phyloP scores from a whole-genome alignment of 1,139 yeast genomes.

The Pichia norvegensis region DNA sequence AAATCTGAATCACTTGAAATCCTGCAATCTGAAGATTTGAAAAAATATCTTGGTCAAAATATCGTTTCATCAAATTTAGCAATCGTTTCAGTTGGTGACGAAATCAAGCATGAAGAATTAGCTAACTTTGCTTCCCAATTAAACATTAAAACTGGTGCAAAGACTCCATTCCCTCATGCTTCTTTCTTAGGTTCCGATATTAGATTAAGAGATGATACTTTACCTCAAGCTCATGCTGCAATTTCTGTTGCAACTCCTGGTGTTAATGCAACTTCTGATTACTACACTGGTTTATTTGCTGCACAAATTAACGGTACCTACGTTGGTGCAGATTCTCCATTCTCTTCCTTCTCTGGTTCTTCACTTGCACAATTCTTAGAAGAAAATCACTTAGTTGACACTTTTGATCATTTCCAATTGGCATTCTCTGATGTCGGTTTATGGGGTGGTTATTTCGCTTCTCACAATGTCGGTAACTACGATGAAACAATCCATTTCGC shows the following conservation, averaged over 20 bases:
- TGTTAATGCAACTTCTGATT: slow-evolving; percentile 46
- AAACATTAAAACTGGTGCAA: slow-evolving; percentile 44
- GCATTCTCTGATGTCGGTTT: slow-evolving; percentile 72
- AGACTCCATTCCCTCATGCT: slow-evolving; percentile 47
- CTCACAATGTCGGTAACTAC: slow-evolving; percentile 48
- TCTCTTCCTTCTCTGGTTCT: slow-evolving; percentile 66
- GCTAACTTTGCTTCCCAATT: slow-evolving; percentile 54
- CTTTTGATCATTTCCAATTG: slow-evolving; percentile 60
- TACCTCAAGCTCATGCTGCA: slow-evolving; percentile 71
- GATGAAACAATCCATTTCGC: slow-evolving; percentile 76
- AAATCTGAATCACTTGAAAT: slow-evolving; percentile 53
- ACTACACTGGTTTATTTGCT: slow-evolving; percentile 65
- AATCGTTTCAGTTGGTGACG: slow-evolving; percentile 61
- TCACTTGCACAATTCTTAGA: slow-evolving; percentile 70
- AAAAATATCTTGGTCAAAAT: slow-evolving; percentile 47
- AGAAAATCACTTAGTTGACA: slow-evolving; percentile 67
- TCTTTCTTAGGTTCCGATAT: slow-evolving; percentile 77
- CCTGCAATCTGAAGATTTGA: slow-evolving; percentile 52
- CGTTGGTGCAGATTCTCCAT: slow-evolving; percentile 41
- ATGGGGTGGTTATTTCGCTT: slow-evolving; percentile 72
- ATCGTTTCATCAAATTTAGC: slow-evolving; percentile 58
- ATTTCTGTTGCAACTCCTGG: slow-evolving; percentile 71
- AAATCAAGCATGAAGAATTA: slow-evolving; percentile 57
- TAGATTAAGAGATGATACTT: slow-evolving; percentile 80
- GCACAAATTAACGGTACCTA: slow-evolving; percentile 61